Percentiles rank a stretch among this genome's conserved stretches.
phyloP scores from a whole-genome alignment of 2,329 filamentous ascomycete genomes.

The Lithohypha guttulata region DNA sequence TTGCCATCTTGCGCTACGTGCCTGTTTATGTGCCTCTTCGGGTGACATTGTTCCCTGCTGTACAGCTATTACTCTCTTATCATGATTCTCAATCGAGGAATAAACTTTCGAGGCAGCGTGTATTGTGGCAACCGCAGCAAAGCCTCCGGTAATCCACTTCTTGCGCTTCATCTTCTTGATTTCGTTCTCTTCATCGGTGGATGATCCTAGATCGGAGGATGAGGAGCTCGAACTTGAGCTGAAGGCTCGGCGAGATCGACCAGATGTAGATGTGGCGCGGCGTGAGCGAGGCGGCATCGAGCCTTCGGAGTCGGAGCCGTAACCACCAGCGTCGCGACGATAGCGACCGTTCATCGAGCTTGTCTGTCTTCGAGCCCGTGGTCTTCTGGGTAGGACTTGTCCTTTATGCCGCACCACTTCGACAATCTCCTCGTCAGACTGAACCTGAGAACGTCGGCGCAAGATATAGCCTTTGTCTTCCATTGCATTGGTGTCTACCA shows the following conservation, averaged over 20 bases:
- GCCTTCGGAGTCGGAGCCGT: constrained; percentile 20
- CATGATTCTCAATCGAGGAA: constrained; percentile 52
- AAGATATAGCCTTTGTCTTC: constrained; percentile 22
- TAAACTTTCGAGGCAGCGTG: constrained; percentile 58
- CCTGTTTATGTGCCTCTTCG: constrained; percentile 53
- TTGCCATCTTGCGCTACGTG: constrained; percentile 51
- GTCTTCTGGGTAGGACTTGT: constrained; percentile 15
- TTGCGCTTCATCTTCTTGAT: constrained; percentile 56
- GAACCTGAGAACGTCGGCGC: constrained; percentile 19
- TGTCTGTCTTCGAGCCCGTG: constrained; percentile 16
- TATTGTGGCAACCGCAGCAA: constrained; percentile 58
- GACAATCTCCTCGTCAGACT: constrained; percentile 22
- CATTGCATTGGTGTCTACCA: constrained; percentile 14
- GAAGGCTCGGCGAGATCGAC: constrained; percentile 13
- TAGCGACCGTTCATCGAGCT: constrained; percentile 15
- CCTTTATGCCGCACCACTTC: constrained; percentile 20
- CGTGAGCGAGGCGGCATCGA: constrained; percentile 20
- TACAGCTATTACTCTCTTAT: constrained; percentile 50
- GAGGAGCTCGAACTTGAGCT: constrained; percentile 31
- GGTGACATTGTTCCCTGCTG: constrained; percentile 51
- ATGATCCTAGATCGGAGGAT: constrained; percentile 43
- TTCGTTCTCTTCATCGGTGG: constrained; percentile 51
- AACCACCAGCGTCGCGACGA: constrained; percentile 11
- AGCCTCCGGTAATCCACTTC: constrained; percentile 54
- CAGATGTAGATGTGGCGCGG: constrained; percentile 17